Conservation (phyloP, 2,329 filamentous ascomycete genomes). For the Lachnum nothofagi region DNA sequence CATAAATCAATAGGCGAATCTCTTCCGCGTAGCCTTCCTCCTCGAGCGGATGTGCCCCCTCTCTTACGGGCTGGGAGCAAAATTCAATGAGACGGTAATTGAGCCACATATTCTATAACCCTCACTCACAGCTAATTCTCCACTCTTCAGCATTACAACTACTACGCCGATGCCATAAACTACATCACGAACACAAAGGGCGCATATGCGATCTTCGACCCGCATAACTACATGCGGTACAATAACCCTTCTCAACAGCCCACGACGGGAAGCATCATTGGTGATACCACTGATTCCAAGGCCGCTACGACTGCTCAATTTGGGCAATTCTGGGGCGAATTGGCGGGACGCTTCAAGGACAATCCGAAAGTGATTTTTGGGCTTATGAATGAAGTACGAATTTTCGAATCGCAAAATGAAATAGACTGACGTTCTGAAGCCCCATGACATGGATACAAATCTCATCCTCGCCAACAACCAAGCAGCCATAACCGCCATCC, state of each 20-base stretch:
- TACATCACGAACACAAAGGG: slow-evolving; percentile 46
- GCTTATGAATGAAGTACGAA: slow-evolving; percentile 56
- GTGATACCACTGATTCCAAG: slow-evolving; percentile 40
- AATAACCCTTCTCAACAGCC: slow-evolving; percentile 47
- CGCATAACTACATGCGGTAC: slow-evolving; percentile 52
- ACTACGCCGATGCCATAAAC: slow-evolving; percentile 43
- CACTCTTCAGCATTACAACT: slow-evolving; percentile 36
- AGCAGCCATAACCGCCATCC: slow-evolving; percentile 43
- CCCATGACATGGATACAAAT: slow-evolving; percentile 45
- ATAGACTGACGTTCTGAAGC: slow-evolving; percentile 28
- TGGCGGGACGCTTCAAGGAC: slow-evolving; percentile 42
- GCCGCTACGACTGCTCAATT: slow-evolving; percentile 45
- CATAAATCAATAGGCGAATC: slow-evolving; percentile 33
- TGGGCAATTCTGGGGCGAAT: slow-evolving; percentile 45
- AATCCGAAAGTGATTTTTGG: slow-evolving; percentile 55
- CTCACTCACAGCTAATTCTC: not conserved
- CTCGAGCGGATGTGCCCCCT: slow-evolving; percentile 48
- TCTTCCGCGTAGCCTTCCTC: slow-evolving; percentile 47
- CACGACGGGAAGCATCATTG: slow-evolving; percentile 45
- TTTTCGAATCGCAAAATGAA: not conserved
- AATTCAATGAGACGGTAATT: slow-evolving; percentile 44
- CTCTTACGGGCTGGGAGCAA: slow-evolving; percentile 42
- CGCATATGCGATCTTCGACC: slow-evolving; percentile 44
- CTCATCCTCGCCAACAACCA: slow-evolving; percentile 45
- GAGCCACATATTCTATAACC: not conserved